These are phyloP conservation scores for Atalantia buxifolia DNA, from an alignment of 345 rosid genomes.

Conservation along the genomic window DNA sequence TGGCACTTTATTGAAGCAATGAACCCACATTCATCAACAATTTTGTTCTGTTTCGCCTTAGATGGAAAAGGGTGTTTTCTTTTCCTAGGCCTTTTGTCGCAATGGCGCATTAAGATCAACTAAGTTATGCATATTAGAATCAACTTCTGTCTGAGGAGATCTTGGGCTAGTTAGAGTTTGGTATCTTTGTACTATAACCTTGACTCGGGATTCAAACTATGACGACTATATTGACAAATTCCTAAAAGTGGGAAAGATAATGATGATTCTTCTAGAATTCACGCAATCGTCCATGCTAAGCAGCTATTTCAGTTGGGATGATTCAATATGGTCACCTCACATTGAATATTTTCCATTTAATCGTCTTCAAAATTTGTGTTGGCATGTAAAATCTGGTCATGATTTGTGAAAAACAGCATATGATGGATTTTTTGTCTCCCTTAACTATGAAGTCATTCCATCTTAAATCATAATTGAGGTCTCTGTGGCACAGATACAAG, in stretches of 20 bases:
- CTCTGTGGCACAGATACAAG: background rate
- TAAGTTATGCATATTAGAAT: background rate
- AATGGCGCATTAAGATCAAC: background rate
- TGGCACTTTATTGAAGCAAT: constrained; percentile 7
- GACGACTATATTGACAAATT: background rate
- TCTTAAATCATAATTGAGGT: background rate
- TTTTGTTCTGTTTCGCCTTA: background rate
- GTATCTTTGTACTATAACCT: background rate
- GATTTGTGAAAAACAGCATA: background rate
- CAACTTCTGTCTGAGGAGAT: background rate
- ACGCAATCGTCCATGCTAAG: background rate
- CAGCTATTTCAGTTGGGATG: background rate
- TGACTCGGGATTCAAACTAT: constrained; percentile 4
- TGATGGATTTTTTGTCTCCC: background rate
- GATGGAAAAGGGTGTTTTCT: constrained; percentile 4
- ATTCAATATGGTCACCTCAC: background rate
- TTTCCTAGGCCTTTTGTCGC: constrained; percentile 11
- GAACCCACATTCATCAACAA: constrained; percentile 4
- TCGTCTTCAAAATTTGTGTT: background rate
- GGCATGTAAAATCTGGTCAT: background rate
- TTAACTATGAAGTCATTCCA: background rate
- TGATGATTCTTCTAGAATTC: background rate
- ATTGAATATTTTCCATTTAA: background rate
- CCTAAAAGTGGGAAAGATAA: constrained; percentile 1
- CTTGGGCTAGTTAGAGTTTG: background rate